Evolutionary conservation across 2,329 filamentous ascomycete species (phyloP).

Genomic region (Fusarium irregulare): DNA sequence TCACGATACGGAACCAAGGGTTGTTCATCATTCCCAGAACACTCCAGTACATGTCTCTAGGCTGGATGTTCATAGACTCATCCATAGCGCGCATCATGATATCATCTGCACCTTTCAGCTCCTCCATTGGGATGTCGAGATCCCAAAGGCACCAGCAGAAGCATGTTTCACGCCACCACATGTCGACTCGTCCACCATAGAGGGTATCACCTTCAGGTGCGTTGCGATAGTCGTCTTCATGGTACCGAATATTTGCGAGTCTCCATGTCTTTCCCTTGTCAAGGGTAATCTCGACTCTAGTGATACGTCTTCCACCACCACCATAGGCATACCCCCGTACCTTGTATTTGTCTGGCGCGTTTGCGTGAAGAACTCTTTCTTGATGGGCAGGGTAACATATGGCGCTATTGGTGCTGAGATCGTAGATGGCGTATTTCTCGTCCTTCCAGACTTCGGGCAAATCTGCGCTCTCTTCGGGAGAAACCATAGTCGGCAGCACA

Average conservation of each 20-base stretch:
- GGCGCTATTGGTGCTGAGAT: slow-evolving; percentile 87
- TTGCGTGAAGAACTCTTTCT: slow-evolving; percentile 68
- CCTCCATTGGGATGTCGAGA: slow-evolving; percentile 71
- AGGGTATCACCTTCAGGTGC: slow-evolving; percentile 69
- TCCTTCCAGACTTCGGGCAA: slow-evolving; percentile 85
- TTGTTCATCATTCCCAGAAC: slow-evolving; percentile 99
- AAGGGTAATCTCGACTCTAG: slow-evolving; percentile 83
- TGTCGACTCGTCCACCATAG: slow-evolving; percentile 81
- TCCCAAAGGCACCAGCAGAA: slow-evolving; percentile 97
- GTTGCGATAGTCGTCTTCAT: slow-evolving; percentile 83
- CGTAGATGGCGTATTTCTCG: slow-evolving; percentile 92
- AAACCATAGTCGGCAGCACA: slow-evolving; percentile 87
- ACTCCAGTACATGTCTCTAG: slow-evolving; percentile 95
- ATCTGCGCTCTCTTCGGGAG: slow-evolving; percentile 81
- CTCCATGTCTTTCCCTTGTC: slow-evolving; percentile 86
- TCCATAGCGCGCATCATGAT: slow-evolving; percentile 91
- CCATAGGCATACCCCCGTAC: slow-evolving; percentile 87
- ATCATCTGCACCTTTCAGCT: slow-evolving; percentile 73
- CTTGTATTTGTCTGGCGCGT: slow-evolving; percentile 66
- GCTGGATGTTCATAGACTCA: slow-evolving; percentile 86
- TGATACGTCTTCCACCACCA: slow-evolving; percentile 86
- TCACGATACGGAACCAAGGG: slow-evolving; percentile 86
- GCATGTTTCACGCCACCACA: slow-evolving; percentile 81
- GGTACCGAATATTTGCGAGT: slow-evolving; percentile 81
- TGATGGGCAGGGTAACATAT: slow-evolving; percentile 83